phyloP scores from a whole-genome alignment of 441 rosid genomes.

The Eutrema salsugineum region DNA sequence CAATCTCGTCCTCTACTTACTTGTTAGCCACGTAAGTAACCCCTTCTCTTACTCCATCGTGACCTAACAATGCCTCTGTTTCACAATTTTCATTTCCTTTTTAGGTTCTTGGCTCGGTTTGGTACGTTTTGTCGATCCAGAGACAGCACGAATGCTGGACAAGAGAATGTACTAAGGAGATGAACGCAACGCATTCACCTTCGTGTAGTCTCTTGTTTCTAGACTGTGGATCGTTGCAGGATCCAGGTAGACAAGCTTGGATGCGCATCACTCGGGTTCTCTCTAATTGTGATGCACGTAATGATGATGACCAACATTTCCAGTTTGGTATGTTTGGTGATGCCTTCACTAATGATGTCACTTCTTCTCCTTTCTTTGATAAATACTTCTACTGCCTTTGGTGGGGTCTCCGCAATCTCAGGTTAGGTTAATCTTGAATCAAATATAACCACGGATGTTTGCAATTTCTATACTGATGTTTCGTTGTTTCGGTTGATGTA shows the following conservation, averaged over 20 bases:
- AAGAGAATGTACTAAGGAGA: slow-evolving; percentile 55
- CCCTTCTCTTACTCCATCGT: neutral
- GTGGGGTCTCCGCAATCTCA: slow-evolving; percentile 89
- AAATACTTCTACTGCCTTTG: slow-evolving; percentile 90
- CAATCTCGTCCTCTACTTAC: slow-evolving; percentile 72
- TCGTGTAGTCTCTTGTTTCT: slow-evolving; percentile 41
- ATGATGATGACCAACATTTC: slow-evolving; percentile 38
- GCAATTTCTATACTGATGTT: neutral
- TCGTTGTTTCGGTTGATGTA: slow-evolving; percentile 23
- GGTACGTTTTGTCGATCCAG: slow-evolving; percentile 73
- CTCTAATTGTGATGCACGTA: slow-evolving; percentile 48
- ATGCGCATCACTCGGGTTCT: slow-evolving; percentile 48
- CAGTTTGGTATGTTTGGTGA: slow-evolving; percentile 71
- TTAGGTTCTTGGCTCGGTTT: slow-evolving; percentile 79
- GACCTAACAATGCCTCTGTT: neutral
- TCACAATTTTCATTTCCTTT: neutral
- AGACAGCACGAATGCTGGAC: slow-evolving; percentile 73
- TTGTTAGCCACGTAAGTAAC: slow-evolving; percentile 78
- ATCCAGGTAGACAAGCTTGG: slow-evolving; percentile 59
- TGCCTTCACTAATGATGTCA: slow-evolving; percentile 67
- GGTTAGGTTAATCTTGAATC: slow-evolving; percentile 34
- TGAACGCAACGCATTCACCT: slow-evolving; percentile 34
- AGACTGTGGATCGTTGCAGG: slow-evolving; percentile 49
- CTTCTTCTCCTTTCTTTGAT: slow-evolving; percentile 48
- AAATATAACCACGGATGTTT: neutral